These are phyloP conservation scores for Salix caprea DNA, from an alignment of 345 rosid species.

Conservation along the genomic window DNA sequence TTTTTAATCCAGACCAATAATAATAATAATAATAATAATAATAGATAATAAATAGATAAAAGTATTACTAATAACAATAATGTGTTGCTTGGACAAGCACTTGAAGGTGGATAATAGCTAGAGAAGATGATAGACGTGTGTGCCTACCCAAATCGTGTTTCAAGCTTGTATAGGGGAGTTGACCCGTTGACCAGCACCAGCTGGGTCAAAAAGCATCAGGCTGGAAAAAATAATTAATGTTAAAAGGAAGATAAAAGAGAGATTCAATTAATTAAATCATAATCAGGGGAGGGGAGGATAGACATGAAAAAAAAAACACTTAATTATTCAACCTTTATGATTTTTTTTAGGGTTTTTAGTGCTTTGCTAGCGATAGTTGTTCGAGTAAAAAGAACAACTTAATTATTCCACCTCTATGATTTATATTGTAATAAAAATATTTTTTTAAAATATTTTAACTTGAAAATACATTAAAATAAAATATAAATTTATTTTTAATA, in stretches of 20 bases:
- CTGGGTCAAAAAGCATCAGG: constrained; percentile 2
- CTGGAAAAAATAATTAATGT: background rate
- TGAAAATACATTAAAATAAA: too few species aligned
- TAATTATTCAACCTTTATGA: background rate
- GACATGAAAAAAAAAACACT: background rate
- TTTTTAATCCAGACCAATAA: too few species aligned
- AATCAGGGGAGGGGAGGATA: background rate
- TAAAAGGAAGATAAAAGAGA: background rate
- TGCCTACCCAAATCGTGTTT: constrained; percentile 13
- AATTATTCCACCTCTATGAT: too few species aligned
- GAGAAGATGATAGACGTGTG: background rate
- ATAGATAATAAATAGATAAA: too few species aligned
- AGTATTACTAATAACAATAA: too few species aligned
- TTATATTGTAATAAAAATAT: too few species aligned
- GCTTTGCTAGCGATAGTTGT: background rate
- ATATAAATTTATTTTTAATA: too few species aligned
- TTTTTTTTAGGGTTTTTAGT: constrained; percentile 1
- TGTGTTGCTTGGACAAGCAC: background rate
- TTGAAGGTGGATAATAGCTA: background rate
- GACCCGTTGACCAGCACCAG: constrained; percentile 9
- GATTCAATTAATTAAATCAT: background rate
- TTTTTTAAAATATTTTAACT: too few species aligned
- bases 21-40: too few species aligned
- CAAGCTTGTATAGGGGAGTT: background rate
- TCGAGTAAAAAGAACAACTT: background rate